Conservation (phyloP, 495 filamentous ascomycete species). For the Chaetomium tenue region DNA sequence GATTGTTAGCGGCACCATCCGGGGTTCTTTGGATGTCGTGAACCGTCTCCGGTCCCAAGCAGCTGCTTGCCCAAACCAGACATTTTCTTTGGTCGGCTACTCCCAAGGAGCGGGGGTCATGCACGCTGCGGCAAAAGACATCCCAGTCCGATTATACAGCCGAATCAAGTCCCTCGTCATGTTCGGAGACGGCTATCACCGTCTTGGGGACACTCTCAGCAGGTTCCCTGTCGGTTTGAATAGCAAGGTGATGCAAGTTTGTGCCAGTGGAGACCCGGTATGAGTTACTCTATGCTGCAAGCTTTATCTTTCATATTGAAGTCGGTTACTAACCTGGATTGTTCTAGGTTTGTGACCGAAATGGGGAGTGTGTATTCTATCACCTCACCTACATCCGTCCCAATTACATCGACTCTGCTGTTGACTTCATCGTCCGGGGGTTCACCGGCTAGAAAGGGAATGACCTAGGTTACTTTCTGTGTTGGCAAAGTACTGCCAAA, state of each 20-base stretch:
- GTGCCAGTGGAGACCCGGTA: conserved; percentile 17
- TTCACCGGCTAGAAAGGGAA: background rate
- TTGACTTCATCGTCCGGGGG: background rate
- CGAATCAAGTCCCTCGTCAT: conserved; percentile 16
- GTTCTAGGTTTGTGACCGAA: conserved; percentile 2
- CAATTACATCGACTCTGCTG: background rate
- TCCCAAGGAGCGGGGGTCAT: conserved; percentile 16
- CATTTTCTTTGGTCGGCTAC: conserved; percentile 12
- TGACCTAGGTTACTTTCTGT: too few relatives aligned
- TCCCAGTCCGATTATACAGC: background rate
- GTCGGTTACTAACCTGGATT: background rate
- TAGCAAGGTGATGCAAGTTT: conserved; percentile 12
- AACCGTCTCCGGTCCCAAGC: conserved; percentile 6
- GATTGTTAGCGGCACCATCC: conserved; percentile 1
- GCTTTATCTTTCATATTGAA: too few relatives aligned
- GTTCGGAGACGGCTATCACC: conserved; percentile 14
- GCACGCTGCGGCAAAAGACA: conserved; percentile 13
- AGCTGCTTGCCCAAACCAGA: conserved; percentile 7
- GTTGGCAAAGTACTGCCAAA: too few relatives aligned
- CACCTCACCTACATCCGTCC: conserved; percentile 3
- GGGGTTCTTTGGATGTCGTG: conserved; percentile 4
- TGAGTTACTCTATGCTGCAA: background rate
- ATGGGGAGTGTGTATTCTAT: conserved; percentile 4
- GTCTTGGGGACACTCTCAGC: conserved; percentile 1
- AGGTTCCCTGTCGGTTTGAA: conserved; percentile 9